Conservation (phyloP, 192 early-diverging fungal genomes). For the Umbelopsis isabellina region DNA sequence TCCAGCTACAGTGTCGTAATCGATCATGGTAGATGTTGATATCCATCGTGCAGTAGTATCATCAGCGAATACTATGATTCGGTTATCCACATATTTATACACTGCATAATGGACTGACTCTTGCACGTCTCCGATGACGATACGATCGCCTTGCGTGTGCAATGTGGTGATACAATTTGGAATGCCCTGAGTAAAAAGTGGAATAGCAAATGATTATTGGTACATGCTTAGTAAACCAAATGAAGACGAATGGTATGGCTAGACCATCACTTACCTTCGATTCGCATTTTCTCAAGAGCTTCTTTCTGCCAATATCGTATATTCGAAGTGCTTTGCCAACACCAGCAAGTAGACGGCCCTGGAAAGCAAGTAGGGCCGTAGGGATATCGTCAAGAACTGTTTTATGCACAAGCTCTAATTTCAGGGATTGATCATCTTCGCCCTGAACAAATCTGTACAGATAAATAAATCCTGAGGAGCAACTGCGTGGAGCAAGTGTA, state of each 20-base stretch:
- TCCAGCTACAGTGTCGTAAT: conserved; percentile 90
- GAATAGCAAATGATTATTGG: background rate
- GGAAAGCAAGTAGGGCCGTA: conserved; percentile 81
- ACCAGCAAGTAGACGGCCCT: conserved; percentile 87
- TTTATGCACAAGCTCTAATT: conserved; percentile 81
- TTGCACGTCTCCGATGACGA: conserved; percentile 86
- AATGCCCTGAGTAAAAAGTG: conserved; percentile 48
- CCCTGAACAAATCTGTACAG: conserved; percentile 68
- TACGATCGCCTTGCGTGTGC: conserved; percentile 79
- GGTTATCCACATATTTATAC: conserved; percentile 75
- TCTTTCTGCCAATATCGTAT: conserved; percentile 90
- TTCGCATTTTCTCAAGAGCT: conserved; percentile 91
- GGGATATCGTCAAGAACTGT: conserved; percentile 90
- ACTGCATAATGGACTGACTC: conserved; percentile 83
- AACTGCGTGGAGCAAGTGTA: conserved; percentile 66
- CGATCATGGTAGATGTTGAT: conserved; percentile 77
- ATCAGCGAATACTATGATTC: conserved; percentile 90
- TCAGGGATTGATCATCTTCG: conserved; percentile 50
- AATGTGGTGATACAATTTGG: conserved; percentile 74
- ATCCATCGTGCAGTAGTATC: conserved; percentile 90
- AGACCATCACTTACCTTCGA: conserved; percentile 51
- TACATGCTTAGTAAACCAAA: background rate
- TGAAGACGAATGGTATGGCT: background rate
- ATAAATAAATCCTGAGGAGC: conserved; percentile 71
- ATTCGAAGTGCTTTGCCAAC: conserved; percentile 86